Conservation (phyloP, 306 rosid species). For the Trifolium fragiferum region DNA sequence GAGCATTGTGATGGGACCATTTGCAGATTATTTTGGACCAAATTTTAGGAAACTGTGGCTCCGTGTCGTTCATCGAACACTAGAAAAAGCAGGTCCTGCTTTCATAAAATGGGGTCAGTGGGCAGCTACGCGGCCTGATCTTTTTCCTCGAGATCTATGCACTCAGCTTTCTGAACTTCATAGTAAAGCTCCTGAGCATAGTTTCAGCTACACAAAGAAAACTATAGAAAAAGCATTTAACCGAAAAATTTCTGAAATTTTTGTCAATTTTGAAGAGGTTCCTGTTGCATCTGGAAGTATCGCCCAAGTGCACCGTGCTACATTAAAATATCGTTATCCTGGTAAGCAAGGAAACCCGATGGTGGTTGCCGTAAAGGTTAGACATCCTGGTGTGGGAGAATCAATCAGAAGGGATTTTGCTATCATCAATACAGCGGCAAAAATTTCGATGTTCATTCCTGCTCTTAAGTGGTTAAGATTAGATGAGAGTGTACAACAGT, state of each 20-base stretch:
- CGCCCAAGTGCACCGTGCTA: conserved; percentile 97
- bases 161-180: conserved; percentile 84
- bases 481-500: conserved; percentile 99
- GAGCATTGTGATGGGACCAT: conserved; percentile 83
- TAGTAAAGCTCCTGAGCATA: conserved; percentile 95
- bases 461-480: conserved; percentile 91
- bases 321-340: conserved; percentile 81
- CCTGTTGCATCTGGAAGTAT: conserved; percentile 99
- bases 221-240: conserved; percentile 93
- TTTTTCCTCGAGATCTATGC: conserved; percentile 94
- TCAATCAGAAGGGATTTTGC: conserved; percentile 94
- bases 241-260: conserved; percentile 81
- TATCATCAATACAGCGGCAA: conserved; percentile 80
- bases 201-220: conserved; percentile 86
- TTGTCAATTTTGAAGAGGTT: conserved; percentile 88
- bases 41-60: conserved; percentile 83
- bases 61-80: conserved; percentile 72
- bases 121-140: conserved; percentile 99
- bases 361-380: conserved; percentile 91
- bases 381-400: conserved; percentile 99
- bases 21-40: conserved; percentile 74
- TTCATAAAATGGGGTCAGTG: conserved; percentile 99
- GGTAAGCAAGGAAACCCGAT: conserved; percentile 80
- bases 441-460: conserved; percentile 75
- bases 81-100: conserved; percentile 94